Evolutionary conservation across 225 moss, liverwort and hornwort genomes (phyloP).

Genomic region (Pseudisothecium myosuroides): DNA sequence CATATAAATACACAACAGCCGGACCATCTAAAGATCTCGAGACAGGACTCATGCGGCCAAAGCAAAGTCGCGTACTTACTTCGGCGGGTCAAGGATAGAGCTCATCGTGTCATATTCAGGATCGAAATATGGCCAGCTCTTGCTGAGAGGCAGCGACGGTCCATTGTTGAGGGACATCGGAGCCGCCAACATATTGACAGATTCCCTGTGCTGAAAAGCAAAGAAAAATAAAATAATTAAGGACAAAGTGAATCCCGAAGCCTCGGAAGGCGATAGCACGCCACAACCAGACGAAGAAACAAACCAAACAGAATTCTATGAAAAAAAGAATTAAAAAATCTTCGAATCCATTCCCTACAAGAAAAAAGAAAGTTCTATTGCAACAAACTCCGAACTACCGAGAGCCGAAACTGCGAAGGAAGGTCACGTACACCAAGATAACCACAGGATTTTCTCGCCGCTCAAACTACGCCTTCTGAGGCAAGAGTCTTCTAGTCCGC

Average conservation of each 20-base stretch:
- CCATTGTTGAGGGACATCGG: slow-evolving; percentile 25
- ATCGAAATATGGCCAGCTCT: slow-evolving; percentile 50
- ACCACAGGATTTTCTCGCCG: not conserved
- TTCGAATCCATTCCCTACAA: not conserved
- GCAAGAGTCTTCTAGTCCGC: not conserved
- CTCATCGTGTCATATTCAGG: slow-evolving; percentile 50
- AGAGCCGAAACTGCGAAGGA: not conserved
- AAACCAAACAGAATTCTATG: not conserved
- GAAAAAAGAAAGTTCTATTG: not conserved
- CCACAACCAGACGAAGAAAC: not conserved
- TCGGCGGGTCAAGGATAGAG: slow-evolving; percentile 40
- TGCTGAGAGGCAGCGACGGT: slow-evolving; percentile 14
- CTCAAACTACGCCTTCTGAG: not conserved
- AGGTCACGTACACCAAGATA: not conserved
- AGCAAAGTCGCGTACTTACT: slow-evolving; percentile 4
- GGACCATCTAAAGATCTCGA: not conserved
- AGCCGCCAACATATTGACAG: slow-evolving; percentile 23
- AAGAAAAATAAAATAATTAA: not conserved
- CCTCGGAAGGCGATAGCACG: not conserved
- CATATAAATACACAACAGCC: not conserved
- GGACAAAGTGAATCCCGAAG: not conserved
- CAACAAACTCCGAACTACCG: not conserved
- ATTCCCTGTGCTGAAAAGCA: not conserved
- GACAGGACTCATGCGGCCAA: not conserved
- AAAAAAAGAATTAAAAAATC: not conserved